These are phyloP conservation scores for Zygoascus meyerae DNA, from an alignment of 1,139 yeast genomes.

Conservation along the genomic window DNA sequence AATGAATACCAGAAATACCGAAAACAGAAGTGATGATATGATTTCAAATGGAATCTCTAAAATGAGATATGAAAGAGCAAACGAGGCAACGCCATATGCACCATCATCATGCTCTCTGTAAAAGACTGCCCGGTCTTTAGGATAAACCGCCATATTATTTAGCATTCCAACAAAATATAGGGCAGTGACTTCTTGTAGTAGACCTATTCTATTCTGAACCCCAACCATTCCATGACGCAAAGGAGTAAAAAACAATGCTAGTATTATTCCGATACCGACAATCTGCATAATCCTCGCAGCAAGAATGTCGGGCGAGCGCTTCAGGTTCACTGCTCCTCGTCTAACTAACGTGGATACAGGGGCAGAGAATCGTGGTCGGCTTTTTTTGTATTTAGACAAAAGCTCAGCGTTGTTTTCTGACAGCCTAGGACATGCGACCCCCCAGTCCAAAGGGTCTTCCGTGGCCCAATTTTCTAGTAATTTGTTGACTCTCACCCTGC, in stretches of 20 bases:
- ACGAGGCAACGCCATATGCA: slow-evolving; percentile 61
- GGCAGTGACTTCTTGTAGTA: slow-evolving; percentile 67
- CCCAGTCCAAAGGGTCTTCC: slow-evolving; percentile 1
- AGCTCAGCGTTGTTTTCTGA: background rate
- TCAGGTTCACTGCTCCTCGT: slow-evolving; percentile 48
- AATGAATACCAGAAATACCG: slow-evolving; percentile 59
- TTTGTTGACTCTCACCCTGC: slow-evolving; percentile 31
- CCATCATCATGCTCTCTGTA: slow-evolving; percentile 76
- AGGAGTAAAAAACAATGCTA: slow-evolving; percentile 69
- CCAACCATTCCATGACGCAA: slow-evolving; percentile 54
- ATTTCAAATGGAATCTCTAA: slow-evolving; percentile 74
- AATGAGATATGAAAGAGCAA: slow-evolving; percentile 57
- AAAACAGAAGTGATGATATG: slow-evolving; percentile 51
- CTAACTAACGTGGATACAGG: slow-evolving; percentile 41
- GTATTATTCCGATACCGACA: slow-evolving; percentile 56
- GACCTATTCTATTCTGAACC: slow-evolving; percentile 61
- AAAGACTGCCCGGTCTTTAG: slow-evolving; percentile 65
- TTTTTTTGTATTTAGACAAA: slow-evolving; percentile 21
- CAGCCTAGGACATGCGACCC: background rate
- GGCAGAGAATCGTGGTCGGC: slow-evolving; percentile 31
- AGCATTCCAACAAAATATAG: slow-evolving; percentile 75
- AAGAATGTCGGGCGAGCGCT: slow-evolving; percentile 56
- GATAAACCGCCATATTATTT: slow-evolving; percentile 69
- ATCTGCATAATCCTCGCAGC: slow-evolving; percentile 65
- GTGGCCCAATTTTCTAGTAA: slow-evolving; percentile 29